Evolutionary conservation across 106 monocot genomes (phyloP).

Genomic region (Cymbidium sinense): DNA sequence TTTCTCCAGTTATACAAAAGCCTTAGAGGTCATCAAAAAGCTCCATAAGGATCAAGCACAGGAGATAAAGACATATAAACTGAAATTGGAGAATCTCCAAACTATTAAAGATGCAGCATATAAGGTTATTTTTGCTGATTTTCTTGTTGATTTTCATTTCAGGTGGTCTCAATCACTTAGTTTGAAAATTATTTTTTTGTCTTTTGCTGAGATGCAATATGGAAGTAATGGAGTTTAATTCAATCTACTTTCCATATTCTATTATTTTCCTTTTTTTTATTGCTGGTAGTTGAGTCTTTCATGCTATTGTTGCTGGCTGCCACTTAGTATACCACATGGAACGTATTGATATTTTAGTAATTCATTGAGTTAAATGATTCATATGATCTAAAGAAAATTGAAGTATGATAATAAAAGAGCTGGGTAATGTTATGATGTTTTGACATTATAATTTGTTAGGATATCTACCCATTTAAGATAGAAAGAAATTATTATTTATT

Average conservation of each 20-base stretch:
- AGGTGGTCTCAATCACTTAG: background rate
- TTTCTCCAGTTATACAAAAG: slow-evolving; percentile 75
- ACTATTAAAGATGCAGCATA: slow-evolving; percentile 92
- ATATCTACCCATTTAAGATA: background rate
- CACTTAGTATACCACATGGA: background rate
- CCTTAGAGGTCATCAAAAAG: slow-evolving; percentile 94
- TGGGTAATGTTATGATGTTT: background rate
- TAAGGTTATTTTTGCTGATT: slow-evolving; percentile 43
- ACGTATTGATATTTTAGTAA: background rate
- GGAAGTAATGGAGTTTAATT: background rate
- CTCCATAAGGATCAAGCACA: slow-evolving; percentile 97
- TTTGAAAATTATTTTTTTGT: background rate
- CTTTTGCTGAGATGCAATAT: background rate
- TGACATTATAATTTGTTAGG: background rate
- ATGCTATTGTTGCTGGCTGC: background rate
- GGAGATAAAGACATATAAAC: slow-evolving; percentile 95
- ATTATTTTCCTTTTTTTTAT: background rate
- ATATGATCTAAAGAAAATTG: background rate
- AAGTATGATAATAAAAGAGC: background rate
- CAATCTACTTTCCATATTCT: background rate
- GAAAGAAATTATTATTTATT: background rate
- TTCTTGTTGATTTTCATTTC: background rate
- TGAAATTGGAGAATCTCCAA: slow-evolving; percentile 96
- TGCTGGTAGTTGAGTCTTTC: background rate
- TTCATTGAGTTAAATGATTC: background rate